Evolutionary conservation across 495 filamentous ascomycete species (phyloP).

Genomic region (Polyplosphaeria fusca): DNA sequence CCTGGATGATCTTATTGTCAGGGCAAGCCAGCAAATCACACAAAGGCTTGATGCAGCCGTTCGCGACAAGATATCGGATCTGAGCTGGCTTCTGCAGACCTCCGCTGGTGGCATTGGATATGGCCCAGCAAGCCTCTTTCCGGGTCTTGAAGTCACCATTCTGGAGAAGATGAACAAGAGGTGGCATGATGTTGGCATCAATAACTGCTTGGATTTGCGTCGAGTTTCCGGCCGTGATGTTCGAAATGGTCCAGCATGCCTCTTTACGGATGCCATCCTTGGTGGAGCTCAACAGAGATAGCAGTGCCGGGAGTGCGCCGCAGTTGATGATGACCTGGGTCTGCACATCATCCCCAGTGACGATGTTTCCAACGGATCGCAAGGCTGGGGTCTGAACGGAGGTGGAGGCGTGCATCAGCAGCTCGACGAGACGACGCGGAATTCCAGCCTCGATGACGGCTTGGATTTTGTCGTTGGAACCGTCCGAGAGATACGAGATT

Average conservation of each 20-base stretch:
- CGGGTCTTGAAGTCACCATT: constrained; percentile 99
- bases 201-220: constrained; percentile 97
- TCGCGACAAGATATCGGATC: constrained; percentile 87
- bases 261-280: constrained; percentile 99
- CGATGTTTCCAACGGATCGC: constrained; percentile 97
- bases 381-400: constrained; percentile 98
- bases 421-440: constrained; percentile 91
- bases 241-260: constrained; percentile 99
- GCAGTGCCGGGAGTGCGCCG: constrained; percentile 83
- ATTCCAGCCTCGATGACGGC: constrained; percentile 98
- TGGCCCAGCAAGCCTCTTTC: constrained; percentile 99
- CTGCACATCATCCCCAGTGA: constrained; percentile 97
- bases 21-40: constrained; percentile 96
- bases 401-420: constrained; percentile 98
- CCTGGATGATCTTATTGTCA: constrained; percentile 99
- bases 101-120: constrained; percentile 97
- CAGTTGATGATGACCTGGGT: constrained; percentile 99
- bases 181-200: constrained; percentile 94
- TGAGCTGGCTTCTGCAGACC: constrained; percentile 98
- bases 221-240: constrained; percentile 97
- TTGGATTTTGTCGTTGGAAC: constrained; percentile 98
- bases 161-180: constrained; percentile 89
- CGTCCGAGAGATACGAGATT: constrained; percentile 98
- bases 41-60: constrained; percentile 95
- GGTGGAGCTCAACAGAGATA: constrained; percentile 88